A percentile compares a stretch with the other conserved stretches of the same genome.
These are phyloP conservation scores for Jamesozyma lodderae DNA, from an alignment of 805 yeast genomes.

Conservation along the genomic window DNA sequence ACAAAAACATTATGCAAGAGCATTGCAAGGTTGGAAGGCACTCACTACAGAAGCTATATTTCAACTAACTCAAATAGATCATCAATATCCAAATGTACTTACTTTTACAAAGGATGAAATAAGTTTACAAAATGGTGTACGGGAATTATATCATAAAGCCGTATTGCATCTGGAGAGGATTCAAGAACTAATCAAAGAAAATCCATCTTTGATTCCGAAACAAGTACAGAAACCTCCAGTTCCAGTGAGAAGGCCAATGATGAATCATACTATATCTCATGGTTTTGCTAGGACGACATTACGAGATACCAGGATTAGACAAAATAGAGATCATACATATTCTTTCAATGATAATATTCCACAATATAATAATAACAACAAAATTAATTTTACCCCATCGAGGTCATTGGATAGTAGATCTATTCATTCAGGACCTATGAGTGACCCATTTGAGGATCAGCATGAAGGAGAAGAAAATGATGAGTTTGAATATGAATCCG, in stretches of 20 bases:
- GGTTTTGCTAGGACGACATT: conserved; percentile 23
- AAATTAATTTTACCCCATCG: conserved; percentile 22
- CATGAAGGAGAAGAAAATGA: background rate
- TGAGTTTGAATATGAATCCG: conserved; percentile 1
- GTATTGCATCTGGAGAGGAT: conserved; percentile 35
- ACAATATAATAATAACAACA: conserved; percentile 1
- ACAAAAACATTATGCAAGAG: conserved; percentile 40
- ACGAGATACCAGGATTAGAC: conserved; percentile 13
- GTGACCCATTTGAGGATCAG: background rate
- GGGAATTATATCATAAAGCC: conserved; percentile 32
- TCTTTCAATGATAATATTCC: background rate
- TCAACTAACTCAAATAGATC: conserved; percentile 46
- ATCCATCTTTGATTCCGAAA: conserved; percentile 1
- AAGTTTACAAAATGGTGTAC: conserved; percentile 33
- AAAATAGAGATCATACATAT: background rate
- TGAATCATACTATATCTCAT: conserved; percentile 9
- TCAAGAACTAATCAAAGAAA: conserved; percentile 8
- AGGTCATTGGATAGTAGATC: conserved; percentile 19
- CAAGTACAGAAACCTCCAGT: conserved; percentile 10
- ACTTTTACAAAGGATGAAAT: conserved; percentile 39
- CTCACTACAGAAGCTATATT: conserved; percentile 53
- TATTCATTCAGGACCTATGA: no score
- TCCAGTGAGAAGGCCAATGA: conserved; percentile 20
- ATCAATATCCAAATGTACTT: conserved; percentile 27
- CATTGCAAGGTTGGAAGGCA: conserved; percentile 65